Base-by-base conservation (phyloP, 2,329 filamentous ascomycete species). In the Corynespora cassiicola region DNA sequence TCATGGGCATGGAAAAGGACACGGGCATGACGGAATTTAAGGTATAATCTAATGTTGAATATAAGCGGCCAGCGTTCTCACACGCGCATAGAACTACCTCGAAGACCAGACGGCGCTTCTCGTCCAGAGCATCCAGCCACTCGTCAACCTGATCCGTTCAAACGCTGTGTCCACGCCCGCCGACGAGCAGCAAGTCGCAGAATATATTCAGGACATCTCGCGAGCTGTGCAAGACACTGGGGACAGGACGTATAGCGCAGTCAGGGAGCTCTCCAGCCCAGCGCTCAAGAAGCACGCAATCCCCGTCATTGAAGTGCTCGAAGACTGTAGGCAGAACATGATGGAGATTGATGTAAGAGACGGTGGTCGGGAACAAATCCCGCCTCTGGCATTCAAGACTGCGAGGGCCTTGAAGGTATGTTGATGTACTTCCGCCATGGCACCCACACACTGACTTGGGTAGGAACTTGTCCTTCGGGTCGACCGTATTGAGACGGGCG, bases 311-410 rank as follows among this genome's bases (percentile, higher is more conserved):
- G 68, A 74, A 19, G 78, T 80, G 2, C 65, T 95, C 6, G 76
- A 80, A 17, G 73, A 79, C 23, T 88, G 84, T 66, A 78, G 84
- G 41, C 75, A 82, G 46, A 80, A 82, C 27, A 75, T 95, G 41
- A 69, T 86, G 14, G 80, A 84, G n/a, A 48, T 57, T 79, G 85
- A 40, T 78, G 79, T 39, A 72, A 81, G 57, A 22, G 80, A 80
- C 22, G 85, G 84, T 17, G 77, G 80, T 7, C 78, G 86, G 17
- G 79, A 76, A 3, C 78, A 81, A 18, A 72, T 95, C 33, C 88
- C 88, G 8, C 88, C 88, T 2, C 84, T 94, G 52, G 88, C 88
- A n/a, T 95, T 95, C 68, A 87, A 90, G 68, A 86, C 92, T 61
- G 89, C 87, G 6, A 79, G 87, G 43, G 87, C 90, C 68, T 87